These are phyloP conservation scores for Candida vartiovaarae DNA, from an alignment of 805 yeast species.

Conservation along the genomic window DNA sequence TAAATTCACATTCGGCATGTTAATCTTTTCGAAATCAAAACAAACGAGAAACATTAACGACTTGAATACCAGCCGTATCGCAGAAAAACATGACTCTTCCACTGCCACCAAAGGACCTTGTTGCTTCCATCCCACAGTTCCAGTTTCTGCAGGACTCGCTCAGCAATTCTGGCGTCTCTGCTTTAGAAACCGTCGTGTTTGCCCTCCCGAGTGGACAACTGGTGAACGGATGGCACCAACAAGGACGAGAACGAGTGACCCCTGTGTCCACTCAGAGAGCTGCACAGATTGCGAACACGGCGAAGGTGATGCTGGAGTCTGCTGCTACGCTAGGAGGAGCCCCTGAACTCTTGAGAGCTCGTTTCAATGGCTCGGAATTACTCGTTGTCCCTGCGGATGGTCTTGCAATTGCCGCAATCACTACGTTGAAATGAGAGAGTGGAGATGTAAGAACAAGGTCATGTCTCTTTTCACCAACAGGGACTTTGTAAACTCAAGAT, in stretches of 20 bases:
- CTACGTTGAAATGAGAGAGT: not conserved
- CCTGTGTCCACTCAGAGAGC: slow-evolving; percentile 1
- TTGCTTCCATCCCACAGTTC: slow-evolving; percentile 6
- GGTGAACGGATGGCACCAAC: slow-evolving; percentile 10
- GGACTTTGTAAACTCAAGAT: not conserved
- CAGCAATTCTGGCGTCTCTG: not conserved
- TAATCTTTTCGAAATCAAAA: no score
- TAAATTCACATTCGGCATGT: no score
- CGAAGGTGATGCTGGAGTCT: slow-evolving; percentile 1
- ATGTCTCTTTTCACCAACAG: not conserved
- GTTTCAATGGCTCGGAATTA: not conserved
- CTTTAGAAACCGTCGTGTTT: slow-evolving; percentile 4
- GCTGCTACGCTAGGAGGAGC: not conserved
- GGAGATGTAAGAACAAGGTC: no score
- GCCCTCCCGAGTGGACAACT: slow-evolving; percentile 1
- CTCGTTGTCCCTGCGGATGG: slow-evolving; percentile 1
- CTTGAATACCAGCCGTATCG: no score
- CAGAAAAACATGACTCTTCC: not conserved
- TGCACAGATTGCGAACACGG: not conserved
- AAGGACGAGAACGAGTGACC: slow-evolving; percentile 1
- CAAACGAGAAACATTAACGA: no score
- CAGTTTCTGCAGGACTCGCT: slow-evolving; percentile 5
- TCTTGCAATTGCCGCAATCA: not conserved
- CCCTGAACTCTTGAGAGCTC: slow-evolving; percentile 3
- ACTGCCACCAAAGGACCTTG: slow-evolving; percentile 6